Conservation (phyloP, 164 flowering plant genomes). For the Berberis vulgaris region DNA sequence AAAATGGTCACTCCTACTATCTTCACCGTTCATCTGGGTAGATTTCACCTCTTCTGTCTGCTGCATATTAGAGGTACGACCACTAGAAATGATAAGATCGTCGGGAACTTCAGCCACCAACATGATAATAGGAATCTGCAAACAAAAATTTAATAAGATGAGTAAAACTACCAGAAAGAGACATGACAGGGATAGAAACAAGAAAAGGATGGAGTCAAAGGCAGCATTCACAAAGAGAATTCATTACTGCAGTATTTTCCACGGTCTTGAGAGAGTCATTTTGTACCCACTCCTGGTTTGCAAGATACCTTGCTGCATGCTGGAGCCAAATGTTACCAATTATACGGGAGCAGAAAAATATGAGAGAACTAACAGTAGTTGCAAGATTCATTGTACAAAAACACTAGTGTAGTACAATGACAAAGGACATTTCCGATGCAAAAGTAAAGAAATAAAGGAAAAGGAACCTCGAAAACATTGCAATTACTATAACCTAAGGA, state of each 20-base stretch:
- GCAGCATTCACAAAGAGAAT: conserved; percentile 3
- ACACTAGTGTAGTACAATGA: no score
- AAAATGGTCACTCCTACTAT: conserved; percentile 14
- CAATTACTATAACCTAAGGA: no score
- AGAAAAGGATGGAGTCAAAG: not conserved
- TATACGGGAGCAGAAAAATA: not conserved
- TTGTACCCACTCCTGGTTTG: conserved; percentile 98
- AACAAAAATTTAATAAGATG: not conserved
- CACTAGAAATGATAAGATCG: conserved; percentile 42
- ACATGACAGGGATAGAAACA: conserved; percentile 1
- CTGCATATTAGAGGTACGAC: conserved; percentile 19
- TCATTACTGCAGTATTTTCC: conserved; percentile 91
- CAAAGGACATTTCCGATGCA: no score
- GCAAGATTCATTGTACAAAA: not conserved
- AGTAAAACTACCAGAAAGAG: not conserved
- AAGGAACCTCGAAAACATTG: no score
- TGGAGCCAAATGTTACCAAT: conserved; percentile 24
- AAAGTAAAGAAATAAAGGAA: no score
- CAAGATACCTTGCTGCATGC: conserved; percentile 99
- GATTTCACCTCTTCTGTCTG: conserved; percentile 39
- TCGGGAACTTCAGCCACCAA: conserved; percentile 89
- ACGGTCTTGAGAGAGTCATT: conserved; percentile 90
- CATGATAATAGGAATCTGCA: conserved; percentile 92
- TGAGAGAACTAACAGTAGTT: not conserved
- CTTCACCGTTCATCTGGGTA: conserved; percentile 22